Evolutionary conservation across 768 basidiomycete genomes (phyloP).

Genomic region (Cubamyces lactineus): DNA sequence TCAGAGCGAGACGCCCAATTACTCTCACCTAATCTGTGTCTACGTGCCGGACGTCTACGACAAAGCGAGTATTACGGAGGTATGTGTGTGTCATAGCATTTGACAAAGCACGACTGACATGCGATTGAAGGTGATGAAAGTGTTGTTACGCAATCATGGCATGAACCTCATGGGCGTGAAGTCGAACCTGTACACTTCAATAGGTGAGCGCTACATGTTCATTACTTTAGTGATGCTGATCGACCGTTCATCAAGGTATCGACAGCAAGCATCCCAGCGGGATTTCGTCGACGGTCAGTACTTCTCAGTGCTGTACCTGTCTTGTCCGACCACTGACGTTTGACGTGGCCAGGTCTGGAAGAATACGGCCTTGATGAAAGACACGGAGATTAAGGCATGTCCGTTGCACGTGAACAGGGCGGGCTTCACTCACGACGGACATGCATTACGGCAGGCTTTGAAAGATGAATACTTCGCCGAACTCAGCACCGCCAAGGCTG

Average conservation of each 20-base stretch:
- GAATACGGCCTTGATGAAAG: constrained; percentile 57
- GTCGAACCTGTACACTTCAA: constrained; percentile 65
- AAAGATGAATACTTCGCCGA: constrained; percentile 65
- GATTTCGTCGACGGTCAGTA: constrained; percentile 65
- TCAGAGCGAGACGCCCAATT: constrained; percentile 45
- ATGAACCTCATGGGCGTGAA: constrained; percentile 70
- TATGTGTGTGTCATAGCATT: constrained; percentile 30
- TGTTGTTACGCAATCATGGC: constrained; percentile 67
- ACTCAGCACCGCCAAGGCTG: constrained; percentile 36
- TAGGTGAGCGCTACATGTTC: constrained; percentile 45
- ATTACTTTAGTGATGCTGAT: background rate
- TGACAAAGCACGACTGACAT: background rate
- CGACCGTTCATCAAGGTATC: constrained; percentile 46
- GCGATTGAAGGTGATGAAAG: constrained; percentile 61
- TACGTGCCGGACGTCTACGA: constrained; percentile 76
- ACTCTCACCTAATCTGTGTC: constrained; percentile 70
- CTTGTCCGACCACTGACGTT: constrained; percentile 2
- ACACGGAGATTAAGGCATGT: constrained; percentile 63
- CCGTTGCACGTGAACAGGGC: background rate
- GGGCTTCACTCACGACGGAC: background rate
- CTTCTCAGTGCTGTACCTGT: background rate
- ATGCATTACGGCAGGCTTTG: constrained; percentile 47
- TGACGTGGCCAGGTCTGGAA: constrained; percentile 63
- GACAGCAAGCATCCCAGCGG: constrained; percentile 81
- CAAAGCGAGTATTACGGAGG: constrained; percentile 59